Percentiles rank a stretch among this genome's conserved stretches.
Evolutionary conservation across 2,329 filamentous ascomycete species (phyloP).

Genomic region (Ceratocystis diversiconidia): DNA sequence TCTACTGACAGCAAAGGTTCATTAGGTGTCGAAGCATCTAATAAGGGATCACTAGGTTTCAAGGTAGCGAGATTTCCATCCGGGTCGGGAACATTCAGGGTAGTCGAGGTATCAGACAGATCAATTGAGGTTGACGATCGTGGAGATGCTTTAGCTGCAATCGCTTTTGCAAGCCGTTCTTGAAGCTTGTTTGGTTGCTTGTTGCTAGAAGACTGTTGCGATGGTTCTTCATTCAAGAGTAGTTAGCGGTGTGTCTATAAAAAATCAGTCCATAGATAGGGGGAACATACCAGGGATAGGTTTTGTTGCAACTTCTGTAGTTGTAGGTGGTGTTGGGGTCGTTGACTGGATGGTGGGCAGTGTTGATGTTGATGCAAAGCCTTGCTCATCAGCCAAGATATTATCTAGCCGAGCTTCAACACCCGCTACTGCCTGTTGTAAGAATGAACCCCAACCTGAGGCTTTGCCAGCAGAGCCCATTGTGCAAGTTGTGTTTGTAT

Average conservation of each 20-base stretch:
- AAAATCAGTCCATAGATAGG: neutral
- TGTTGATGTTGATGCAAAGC: conserved; percentile 16
- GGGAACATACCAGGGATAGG: neutral
- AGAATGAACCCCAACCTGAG: conserved; percentile 55
- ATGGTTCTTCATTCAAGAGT: conserved; percentile 22
- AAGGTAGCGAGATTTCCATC: no score
- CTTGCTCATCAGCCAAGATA: conserved; percentile 70
- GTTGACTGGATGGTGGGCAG: neutral
- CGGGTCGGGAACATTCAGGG: neutral
- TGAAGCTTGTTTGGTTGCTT: conserved; percentile 68
- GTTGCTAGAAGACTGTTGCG: conserved; percentile 44
- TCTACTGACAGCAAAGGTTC: no score
- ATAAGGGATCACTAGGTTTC: no score
- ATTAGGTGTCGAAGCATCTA: no score
- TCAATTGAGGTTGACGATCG: conserved; percentile 9
- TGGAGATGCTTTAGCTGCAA: conserved; percentile 47
- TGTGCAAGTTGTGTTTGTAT: neutral
- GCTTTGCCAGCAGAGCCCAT: neutral
- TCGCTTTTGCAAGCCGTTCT: conserved; percentile 74
- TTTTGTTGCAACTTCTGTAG: neutral
- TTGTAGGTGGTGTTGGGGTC: neutral
- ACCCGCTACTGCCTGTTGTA: conserved; percentile 82
- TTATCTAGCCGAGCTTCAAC: conserved; percentile 87
- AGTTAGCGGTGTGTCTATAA: neutral
- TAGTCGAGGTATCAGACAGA: neutral